Base-by-base conservation (phyloP, 1,284 basidiomycete genomes). In the Apiotrichum sp. region DNA sequence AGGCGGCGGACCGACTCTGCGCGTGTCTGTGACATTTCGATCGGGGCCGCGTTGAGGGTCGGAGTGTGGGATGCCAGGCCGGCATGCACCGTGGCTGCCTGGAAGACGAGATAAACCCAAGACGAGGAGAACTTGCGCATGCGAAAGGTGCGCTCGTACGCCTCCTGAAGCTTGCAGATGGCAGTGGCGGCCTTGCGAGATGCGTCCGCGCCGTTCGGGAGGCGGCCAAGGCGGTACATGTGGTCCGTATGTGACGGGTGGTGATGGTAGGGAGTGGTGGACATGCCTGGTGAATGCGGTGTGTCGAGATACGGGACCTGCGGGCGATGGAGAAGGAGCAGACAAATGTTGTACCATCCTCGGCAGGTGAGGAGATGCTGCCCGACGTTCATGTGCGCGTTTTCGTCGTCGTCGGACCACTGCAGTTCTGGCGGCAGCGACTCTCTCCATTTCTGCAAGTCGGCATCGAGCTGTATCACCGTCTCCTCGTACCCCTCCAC, bases 71-170 rank as follows among this genome's bases (percentile, higher is more conserved):
- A 50, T 0, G 59, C 59, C 8, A 61, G 52, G 2, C 59, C 59
- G 1, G 59, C 56, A 14, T 58, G 56, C 11, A 61, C 59, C 1
- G 59, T 58, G 5, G 47, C 56, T 3, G 59, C 59, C 46, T 61
- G 59, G 56, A 58, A 61, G 9, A 55, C 48, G 46, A 61, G 56
- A 42, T 61, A 61, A 7, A 58, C 54, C 59, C 59, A 61, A 6
- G 56, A 56, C 3, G 39, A 44, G 3, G 59, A 47, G 16, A 55
- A 61, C 46, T 58, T 61, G 53, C 59, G 56, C n/a, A 58, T 49
- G 16, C 56, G 56, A 45, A 61, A 61, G 3, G 59, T 61, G 10
- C 36, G 40, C 14, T 58, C 51, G 49, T 56, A 61, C 32, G 42
- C 29, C 48, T 58, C 59, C 53, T 58, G 53, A 13, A 61, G 50